Base-by-base conservation (phyloP, 108 stramenopile species). In the Epithemia pelagica region DNA sequence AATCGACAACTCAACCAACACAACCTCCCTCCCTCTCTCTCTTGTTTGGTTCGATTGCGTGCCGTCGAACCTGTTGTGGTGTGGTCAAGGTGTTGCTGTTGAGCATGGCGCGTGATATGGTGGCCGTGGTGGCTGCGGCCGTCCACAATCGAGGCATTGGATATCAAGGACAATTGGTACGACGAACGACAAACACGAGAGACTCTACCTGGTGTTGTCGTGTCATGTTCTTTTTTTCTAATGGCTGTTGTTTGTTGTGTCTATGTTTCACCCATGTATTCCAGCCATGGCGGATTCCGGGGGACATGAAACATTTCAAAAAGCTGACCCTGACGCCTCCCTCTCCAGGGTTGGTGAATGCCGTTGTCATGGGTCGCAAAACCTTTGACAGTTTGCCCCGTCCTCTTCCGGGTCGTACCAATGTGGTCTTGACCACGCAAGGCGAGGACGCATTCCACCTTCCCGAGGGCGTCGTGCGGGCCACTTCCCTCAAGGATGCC, bases 301-400 rank as follows among this genome's bases (percentile, higher is more conserved):
- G 80, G 19, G 94, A 95, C 74, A 84, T 92, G 88, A 75, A 67
- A 52, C 87, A 92, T 67, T 95, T 95, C 74, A 80, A 85, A 46
- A 68, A 67, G 27, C 76, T 95, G 37, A 95, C 95, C 32, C 72
- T 31, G 61, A 60, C 60, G n/a, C 71, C 75, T 46, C 74, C 78
- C 27, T 61, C 81, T 23, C 76, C 84, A 30, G 74, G 67, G 31
- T 75, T 76, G 32, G 68, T 60, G 67, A 98, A 98, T 74, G 99
- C 98, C 5, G 96, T 97, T 58, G 83, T 99, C 71, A 98, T 99
- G 98, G 99, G 99, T 0, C 92, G 98, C n/a, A 97, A 96, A 70
- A 99, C 99, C 10, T 99, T 97, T 97, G 90, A 96, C 51, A 91
- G 90, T 66, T 96, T 99, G 67, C 97, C 99, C 3, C 92, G 98